These are phyloP conservation scores for Eucalyptus shirleyi DNA, from an alignment of 345 rosid species.

Conservation along the genomic window DNA sequence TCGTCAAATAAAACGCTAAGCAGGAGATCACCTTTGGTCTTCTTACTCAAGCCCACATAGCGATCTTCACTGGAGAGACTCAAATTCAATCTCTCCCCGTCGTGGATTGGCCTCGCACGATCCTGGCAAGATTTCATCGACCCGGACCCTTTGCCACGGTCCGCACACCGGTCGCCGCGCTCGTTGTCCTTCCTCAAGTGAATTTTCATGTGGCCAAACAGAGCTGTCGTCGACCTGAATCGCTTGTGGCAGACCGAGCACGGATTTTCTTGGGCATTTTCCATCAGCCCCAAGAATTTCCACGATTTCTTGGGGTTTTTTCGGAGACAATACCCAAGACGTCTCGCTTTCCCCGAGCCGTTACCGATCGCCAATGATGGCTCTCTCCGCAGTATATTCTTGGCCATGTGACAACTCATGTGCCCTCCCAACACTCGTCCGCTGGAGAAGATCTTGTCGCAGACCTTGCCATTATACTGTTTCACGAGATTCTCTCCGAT, in stretches of 20 bases:
- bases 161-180: conserved; percentile 17
- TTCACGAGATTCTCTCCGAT: background rate
- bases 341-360: background rate
- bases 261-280: background rate
- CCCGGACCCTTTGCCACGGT: conserved; percentile 29
- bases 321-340: conserved; percentile 26
- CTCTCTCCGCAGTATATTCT: background rate
- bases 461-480: conserved; percentile 6
- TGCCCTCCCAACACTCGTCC: conserved; percentile 22
- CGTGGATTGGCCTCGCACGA: background rate
- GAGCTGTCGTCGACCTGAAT: conserved; percentile 22
- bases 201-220: conserved; percentile 46
- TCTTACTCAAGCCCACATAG: background rate
- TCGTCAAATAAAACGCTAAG: background rate
- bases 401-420: conserved; percentile 11
- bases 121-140: background rate
- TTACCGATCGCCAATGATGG: conserved; percentile 1
- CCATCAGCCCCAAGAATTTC: conserved; percentile 13
- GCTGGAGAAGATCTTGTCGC: conserved; percentile 12
- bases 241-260: conserved; percentile 22
- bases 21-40: background rate
- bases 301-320: conserved; percentile 59
- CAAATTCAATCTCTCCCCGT: background rate
- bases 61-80: background rate
- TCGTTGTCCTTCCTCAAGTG: conserved; percentile 20